Conservation (phyloP, 2,329 filamentous ascomycete genomes). For the Pseudocercospora eumusae region DNA sequence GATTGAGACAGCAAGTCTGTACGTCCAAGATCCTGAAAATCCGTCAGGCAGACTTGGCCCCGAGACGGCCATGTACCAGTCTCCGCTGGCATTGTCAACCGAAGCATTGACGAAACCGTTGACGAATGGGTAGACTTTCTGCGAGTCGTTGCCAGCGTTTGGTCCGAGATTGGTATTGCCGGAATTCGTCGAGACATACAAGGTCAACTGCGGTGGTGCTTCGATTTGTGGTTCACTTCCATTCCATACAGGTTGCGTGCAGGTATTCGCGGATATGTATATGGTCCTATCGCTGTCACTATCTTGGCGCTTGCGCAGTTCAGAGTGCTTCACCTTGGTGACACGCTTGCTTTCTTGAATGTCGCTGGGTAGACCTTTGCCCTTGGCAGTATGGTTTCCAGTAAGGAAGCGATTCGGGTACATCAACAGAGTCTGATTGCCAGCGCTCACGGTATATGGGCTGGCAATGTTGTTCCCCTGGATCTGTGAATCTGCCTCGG, state of each 20-base stretch:
- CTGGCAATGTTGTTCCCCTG: conserved; percentile 60
- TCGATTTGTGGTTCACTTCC: conserved; percentile 48
- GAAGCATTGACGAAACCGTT: conserved; percentile 70
- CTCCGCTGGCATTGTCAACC: conserved; percentile 58
- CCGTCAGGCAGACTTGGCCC: conserved; percentile 65
- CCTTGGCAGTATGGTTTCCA: conserved; percentile 41
- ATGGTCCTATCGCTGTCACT: conserved; percentile 51
- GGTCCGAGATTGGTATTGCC: conserved; percentile 68
- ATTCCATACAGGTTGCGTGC: conserved; percentile 68
- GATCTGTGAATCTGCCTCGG: conserved; percentile 28
- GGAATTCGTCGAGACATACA: conserved; percentile 69
- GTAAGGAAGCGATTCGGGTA: conserved; percentile 61
- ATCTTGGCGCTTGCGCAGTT: conserved; percentile 32
- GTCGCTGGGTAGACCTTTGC: conserved; percentile 36
- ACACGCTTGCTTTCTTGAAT: conserved; percentile 18
- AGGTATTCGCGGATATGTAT: conserved; percentile 85
- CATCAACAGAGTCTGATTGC: conserved; percentile 64
- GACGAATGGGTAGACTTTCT: conserved; percentile 56
- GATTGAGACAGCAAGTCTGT: conserved; percentile 79
- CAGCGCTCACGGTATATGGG: conserved; percentile 59
- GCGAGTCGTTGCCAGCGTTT: conserved; percentile 48
- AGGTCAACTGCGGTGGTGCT: conserved; percentile 65
- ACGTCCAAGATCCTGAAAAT: conserved; percentile 71
- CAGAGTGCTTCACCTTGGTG: conserved; percentile 25
- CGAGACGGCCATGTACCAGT: conserved; percentile 74